These are phyloP conservation scores for Pelargonium australe DNA, from an alignment of 441 rosid genomes.

Conservation along the genomic window DNA sequence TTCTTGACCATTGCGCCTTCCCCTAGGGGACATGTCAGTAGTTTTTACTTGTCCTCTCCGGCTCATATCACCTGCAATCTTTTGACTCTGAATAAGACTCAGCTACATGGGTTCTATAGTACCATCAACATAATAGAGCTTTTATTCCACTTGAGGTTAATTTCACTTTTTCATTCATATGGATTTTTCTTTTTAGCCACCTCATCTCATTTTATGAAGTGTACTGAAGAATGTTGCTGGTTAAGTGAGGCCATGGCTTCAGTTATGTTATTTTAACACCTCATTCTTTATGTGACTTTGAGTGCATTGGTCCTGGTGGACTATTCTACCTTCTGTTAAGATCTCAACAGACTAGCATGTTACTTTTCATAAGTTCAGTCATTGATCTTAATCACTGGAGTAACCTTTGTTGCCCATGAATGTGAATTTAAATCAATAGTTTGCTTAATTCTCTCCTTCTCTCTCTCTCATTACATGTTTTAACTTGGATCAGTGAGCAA, in stretches of 20 bases:
- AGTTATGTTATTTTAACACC: neutral
- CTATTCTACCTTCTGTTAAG: neutral
- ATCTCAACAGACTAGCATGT: neutral
- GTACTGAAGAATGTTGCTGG: neutral
- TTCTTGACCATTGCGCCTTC: too few relatives aligned
- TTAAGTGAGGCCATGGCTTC: neutral
- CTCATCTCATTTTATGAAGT: slow-evolving; percentile 1
- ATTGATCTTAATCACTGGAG: too few relatives aligned
- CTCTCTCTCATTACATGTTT: slow-evolving; percentile 22
- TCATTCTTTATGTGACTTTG: neutral
- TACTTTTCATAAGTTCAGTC: neutral
- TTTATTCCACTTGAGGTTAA: neutral
- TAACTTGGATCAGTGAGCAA: slow-evolving; percentile 68
- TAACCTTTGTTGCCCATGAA: neutral
- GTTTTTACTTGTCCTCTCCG: neutral
- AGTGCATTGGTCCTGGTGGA: neutral
- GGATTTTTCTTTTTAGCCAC: neutral
- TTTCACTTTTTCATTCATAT: neutral
- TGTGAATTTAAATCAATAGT: slow-evolving; percentile 5
- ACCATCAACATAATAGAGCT: neutral
- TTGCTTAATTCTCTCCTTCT: slow-evolving; percentile 11
- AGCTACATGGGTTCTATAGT: neutral
- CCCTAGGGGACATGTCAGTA: too few relatives aligned
- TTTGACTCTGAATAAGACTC: neutral
- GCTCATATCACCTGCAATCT: neutral